Conservation (phyloP, 2,329 filamentous ascomycete genomes). For the Sclerotinia borealis region DNA sequence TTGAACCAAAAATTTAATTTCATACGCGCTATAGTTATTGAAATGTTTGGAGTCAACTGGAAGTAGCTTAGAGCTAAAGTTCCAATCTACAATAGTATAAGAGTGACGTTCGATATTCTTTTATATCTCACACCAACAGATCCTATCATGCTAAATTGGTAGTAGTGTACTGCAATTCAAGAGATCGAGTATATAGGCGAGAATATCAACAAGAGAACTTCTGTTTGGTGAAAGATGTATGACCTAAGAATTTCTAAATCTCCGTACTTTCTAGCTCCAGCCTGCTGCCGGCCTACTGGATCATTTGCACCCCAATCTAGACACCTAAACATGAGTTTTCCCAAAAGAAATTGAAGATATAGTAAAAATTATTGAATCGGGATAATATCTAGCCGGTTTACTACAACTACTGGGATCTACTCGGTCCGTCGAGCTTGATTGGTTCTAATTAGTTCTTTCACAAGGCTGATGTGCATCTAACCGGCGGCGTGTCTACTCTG, state of each 20-base stretch:
- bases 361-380: background rate
- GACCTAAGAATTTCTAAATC: background rate
- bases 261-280: background rate
- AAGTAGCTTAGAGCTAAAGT: too few species aligned
- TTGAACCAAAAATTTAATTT: too few species aligned
- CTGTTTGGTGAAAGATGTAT: too few species aligned
- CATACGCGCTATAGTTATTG: too few species aligned
- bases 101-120: too few species aligned
- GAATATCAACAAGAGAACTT: too few species aligned
- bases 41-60: too few species aligned
- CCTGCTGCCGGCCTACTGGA: background rate
- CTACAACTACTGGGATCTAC: background rate
- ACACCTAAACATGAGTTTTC: background rate
- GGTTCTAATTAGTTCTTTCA: constrained; percentile 7
- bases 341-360: background rate
- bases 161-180: too few species aligned
- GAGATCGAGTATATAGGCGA: too few species aligned
- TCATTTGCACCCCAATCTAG: background rate
- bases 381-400: background rate
- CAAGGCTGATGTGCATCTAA: constrained; percentile 20
- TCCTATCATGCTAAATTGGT: too few species aligned
- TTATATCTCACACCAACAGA: too few species aligned
- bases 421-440: constrained; percentile 5
- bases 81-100: too few species aligned
- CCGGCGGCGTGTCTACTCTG: background rate